These are phyloP conservation scores for Prillingera fragicola DNA, from an alignment of 1,284 basidiomycete genomes.

Conservation along the genomic window DNA sequence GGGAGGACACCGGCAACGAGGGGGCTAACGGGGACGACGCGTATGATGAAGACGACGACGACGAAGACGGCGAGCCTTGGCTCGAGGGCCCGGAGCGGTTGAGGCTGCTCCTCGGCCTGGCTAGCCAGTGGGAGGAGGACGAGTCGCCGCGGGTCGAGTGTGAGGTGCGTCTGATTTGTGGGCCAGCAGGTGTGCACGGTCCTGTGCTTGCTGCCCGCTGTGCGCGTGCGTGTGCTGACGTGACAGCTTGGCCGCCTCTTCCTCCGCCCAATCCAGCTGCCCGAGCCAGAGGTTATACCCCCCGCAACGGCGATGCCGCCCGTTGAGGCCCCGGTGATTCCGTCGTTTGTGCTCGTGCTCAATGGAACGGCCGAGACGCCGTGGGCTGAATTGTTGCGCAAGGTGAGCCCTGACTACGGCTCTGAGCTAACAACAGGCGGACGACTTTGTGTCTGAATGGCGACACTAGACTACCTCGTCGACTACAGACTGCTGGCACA, in stretches of 20 bases:
- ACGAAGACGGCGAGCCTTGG: constrained; percentile 23
- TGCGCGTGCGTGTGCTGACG: neutral
- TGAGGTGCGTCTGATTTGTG: constrained; percentile 24
- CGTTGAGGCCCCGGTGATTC: constrained; percentile 8
- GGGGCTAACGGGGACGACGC: constrained; percentile 1
- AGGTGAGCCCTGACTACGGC: constrained; percentile 18
- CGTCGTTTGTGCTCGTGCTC: constrained; percentile 26
- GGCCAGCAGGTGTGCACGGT: too few species aligned
- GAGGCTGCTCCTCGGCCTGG: constrained; percentile 31
- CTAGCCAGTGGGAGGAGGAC: constrained; percentile 37
- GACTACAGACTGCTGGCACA: too few species aligned
- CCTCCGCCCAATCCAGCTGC: constrained; percentile 20
- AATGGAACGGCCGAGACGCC: constrained; percentile 27
- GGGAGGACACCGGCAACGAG: neutral
- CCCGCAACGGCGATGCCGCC: constrained; percentile 11
- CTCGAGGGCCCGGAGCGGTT: constrained; percentile 36
- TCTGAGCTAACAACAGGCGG: constrained; percentile 14
- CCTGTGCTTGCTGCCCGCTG: too few species aligned
- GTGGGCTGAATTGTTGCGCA: constrained; percentile 22
- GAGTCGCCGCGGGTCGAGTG: constrained; percentile 34
- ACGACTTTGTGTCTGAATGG: constrained; percentile 18
- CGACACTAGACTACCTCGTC: constrained; percentile 1
- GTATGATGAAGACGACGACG: constrained; percentile 11
- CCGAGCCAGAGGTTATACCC: constrained; percentile 12
- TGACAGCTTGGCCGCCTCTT: constrained; percentile 26